Evolutionary conservation across 257 asterid genomes (phyloP), one percentile per base, ranked within the genome.

Genomic region (Petrea volubilis): DNA sequence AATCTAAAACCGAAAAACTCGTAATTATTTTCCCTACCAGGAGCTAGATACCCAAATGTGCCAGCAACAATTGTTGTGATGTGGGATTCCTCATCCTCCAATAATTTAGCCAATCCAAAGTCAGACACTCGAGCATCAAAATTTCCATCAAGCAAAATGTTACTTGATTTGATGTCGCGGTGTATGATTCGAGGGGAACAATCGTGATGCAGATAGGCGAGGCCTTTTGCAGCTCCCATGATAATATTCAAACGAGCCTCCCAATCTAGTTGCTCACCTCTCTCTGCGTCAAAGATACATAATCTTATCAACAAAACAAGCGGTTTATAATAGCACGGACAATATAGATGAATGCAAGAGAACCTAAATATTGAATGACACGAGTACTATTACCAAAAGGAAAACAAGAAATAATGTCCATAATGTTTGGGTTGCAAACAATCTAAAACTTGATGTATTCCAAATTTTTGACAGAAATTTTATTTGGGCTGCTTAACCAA

Each of bases 1-100:
- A 33, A 61, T 27, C 44, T 23, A 77, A 52, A 21, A 74, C 53
- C 57, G 29, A 59, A 43, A 64, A 27, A 50, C 52, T 57, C 44
- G 50, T 60, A 56, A 29, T 36, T 38, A 68, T 13, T 59, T 60
- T 28, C 59, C 82, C 55, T 80, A 93, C 97, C 97, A 43, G 98
- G 98, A 68, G 98, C 97, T 72, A 93, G 86, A 84, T 93, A 93
- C 59, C 97, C 98, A 83, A 90, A 93, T 46, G 97, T 93, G 47
- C 98, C 97, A 64, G 97, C 98, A 77, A 93, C 98, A 76, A 93
- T 93, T 55, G 98, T 93, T 34, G 98, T 90, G 72, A 90, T 93
- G 84, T 93, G 98, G 52, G 98, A 90, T 69, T 93, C 98, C 67
- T 91, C 97, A 77, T 93, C 98, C 87, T 84, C 86, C 77, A 93